A percentile compares a stretch with the other conserved stretches of the same genome.
Evolutionary conservation across 352 stramenopile species (phyloP).

Genomic region (Pythium dissotocum): DNA sequence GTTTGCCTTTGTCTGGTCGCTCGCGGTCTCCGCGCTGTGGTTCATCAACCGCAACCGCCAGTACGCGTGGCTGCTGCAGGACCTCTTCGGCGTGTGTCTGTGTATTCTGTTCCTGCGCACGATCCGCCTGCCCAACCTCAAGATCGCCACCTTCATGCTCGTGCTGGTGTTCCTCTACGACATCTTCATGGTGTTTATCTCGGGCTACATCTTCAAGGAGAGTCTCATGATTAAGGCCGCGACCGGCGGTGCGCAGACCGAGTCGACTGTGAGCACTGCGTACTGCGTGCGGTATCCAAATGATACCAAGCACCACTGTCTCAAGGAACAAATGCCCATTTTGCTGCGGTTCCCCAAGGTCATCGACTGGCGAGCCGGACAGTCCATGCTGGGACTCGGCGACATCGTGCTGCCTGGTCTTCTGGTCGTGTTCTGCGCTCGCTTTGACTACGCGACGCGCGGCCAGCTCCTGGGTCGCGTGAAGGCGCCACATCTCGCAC

Average conservation of each 20-base stretch:
- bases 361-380: conserved; percentile 91
- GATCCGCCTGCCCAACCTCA: conserved; percentile 92
- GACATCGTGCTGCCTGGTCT: conserved; percentile 96
- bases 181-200: conserved; percentile 97
- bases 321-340: conserved; percentile 92
- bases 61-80: conserved; percentile 91
- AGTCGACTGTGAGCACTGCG: conserved; percentile 39
- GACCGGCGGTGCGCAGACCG: conserved; percentile 74
- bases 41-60: conserved; percentile 78
- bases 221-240: conserved; percentile 96
- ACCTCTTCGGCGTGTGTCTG: conserved; percentile 93
- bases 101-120: conserved; percentile 92
- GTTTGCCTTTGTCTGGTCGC: conserved; percentile 65
- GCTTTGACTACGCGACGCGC: conserved; percentile 91
- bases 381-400: conserved; percentile 93
- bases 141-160: conserved; percentile 91
- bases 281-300: conserved; percentile 79
- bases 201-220: conserved; percentile 87
- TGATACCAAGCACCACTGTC: conserved; percentile 57
- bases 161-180: conserved; percentile 95
- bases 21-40: conserved; percentile 53
- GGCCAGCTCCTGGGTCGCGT: conserved; percentile 67
- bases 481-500: conserved; percentile 43
- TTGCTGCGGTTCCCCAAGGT: conserved; percentile 93
- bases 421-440: conserved; percentile 93